These are phyloP conservation scores for Rubia peregrina DNA, from an alignment of 305 asterid species.

Conservation along the genomic window DNA sequence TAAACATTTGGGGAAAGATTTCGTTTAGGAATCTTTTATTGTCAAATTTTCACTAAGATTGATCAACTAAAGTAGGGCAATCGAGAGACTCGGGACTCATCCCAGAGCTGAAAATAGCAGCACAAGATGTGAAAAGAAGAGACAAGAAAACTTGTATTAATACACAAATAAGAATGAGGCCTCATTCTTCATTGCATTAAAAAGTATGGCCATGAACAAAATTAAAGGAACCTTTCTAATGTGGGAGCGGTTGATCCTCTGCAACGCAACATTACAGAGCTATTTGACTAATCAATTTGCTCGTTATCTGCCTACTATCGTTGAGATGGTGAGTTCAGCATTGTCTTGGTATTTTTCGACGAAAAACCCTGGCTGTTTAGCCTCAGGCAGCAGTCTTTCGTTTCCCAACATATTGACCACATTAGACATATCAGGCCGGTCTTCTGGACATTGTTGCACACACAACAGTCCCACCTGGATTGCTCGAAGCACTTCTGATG, in stretches of 20 bases:
- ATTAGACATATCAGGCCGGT: neutral
- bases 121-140: neutral
- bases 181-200: neutral
- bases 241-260: neutral
- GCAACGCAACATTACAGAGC: neutral
- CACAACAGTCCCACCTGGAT: conserved; percentile 30
- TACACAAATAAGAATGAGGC: neutral
- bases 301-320: conserved; percentile 25
- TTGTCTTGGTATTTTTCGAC: conserved; percentile 20
- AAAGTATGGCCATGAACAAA: neutral
- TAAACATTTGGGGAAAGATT: neutral
- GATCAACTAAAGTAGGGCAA: no score
- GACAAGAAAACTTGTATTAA: neutral
- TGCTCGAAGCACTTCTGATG: conserved; percentile 23
- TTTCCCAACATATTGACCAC: conserved; percentile 26
- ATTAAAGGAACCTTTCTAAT: neutral
- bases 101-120: no score
- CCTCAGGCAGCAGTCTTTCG: conserved; percentile 30
- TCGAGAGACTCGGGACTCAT: no score
- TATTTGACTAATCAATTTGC: neutral
- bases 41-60: no score
- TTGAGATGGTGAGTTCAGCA: neutral
- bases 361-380: conserved; percentile 44
- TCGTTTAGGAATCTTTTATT: no score
- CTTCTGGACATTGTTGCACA: conserved; percentile 22